Evolutionary conservation across 2,329 filamentous ascomycete genomes (phyloP), one percentile per base, ranked within the genome.

Genomic region (Ustulina deusta): DNA sequence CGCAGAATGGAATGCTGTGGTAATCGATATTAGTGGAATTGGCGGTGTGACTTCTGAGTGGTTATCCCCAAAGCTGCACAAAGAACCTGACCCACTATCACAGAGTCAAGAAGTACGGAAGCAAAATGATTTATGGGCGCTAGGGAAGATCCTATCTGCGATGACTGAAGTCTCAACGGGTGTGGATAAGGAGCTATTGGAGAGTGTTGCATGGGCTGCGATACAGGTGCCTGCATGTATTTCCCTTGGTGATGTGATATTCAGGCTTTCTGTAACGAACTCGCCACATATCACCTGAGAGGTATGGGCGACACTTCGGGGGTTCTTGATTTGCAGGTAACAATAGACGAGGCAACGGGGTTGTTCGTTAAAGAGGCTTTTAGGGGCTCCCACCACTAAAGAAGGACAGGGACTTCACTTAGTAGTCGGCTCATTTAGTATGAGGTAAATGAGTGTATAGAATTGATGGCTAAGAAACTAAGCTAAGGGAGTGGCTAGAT

Each of bases 11-110:
- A 38, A 10, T 36, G 51, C 51, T 55, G 32, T 55, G 20, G 7
- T 55, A n/a, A 55, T 55, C 51, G 51, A 55, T 55, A 55, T 55
- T 55, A 55, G 51, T 55, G 51, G 51, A 55, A 55, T 55, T 55
- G 51, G 51, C n/a, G 51, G 51, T n/a, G 51, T 55, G 51, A 55
- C 51, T 22, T 13, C n/a, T 32, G 32, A 55, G 27, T 55, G 51
- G 51, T 9, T 55, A 10, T 55, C 51, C 22, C 51, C 51, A 55
- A 38, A n/a, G 3, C n/a, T 55, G 20, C 51, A 17, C 51, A 55
- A 55, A 38, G 32, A 55, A 25, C 7, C n/a, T 25, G n/a, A 38
- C n/a, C 51, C 51, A 38, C 34, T 38, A n/a, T 13, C 20, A 55
- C 32, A 55, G 11, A 38, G 32, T 55, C 20, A 22, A 5, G 51